phyloP scores from a whole-genome alignment of 192 early-diverging fungal species.

The Anaeromyces robustus region DNA sequence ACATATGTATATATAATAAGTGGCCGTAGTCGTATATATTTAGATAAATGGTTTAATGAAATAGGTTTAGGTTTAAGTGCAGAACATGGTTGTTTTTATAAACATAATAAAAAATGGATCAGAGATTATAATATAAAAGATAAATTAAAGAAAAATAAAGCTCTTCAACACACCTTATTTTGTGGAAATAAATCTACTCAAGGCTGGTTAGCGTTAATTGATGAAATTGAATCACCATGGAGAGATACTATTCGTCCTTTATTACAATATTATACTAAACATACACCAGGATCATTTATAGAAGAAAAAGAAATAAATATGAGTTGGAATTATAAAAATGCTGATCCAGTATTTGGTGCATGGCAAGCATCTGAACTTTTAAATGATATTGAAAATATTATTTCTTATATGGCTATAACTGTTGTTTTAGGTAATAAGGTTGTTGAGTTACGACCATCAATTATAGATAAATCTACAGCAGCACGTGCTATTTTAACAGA shows the following conservation, averaged over 20 bases:
- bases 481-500: neutral
- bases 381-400: neutral
- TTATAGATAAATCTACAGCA: neutral
- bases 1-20: neutral
- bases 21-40: neutral
- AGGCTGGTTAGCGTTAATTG: constrained; percentile 1
- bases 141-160: neutral
- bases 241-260: neutral
- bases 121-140: neutral
- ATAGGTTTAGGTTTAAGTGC: constrained; percentile 22
- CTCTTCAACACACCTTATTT: constrained; percentile 29
- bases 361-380: constrained; percentile 61
- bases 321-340: constrained; percentile 57
- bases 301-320: constrained; percentile 57
- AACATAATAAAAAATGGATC: constrained; percentile 28
- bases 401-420: neutral
- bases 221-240: neutral
- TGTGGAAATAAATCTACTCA: constrained; percentile 52
- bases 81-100: constrained; percentile 59
- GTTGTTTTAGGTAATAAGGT: neutral
- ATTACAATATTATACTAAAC: constrained; percentile 6
- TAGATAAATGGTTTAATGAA: neutral
- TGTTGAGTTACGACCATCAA: neutral
- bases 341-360: constrained; percentile 39
- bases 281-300: constrained; percentile 63